Percentiles rank a stretch among this genome's conserved stretches.
These are phyloP conservation scores for Spizellomyces sp. DNA, from an alignment of 192 early-diverging fungal genomes.

Conservation along the genomic window DNA sequence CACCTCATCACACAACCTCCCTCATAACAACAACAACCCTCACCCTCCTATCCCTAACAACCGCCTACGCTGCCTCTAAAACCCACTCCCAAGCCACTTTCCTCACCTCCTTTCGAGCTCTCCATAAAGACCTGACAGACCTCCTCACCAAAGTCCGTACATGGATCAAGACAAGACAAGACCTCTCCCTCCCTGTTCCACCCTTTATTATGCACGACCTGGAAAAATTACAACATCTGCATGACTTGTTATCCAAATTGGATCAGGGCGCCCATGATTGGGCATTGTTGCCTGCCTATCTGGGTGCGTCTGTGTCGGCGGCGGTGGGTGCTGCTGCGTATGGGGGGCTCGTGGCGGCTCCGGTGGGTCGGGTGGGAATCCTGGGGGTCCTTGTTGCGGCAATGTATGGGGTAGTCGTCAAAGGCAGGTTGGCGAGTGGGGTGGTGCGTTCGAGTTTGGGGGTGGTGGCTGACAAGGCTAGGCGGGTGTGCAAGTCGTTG, in stretches of 20 bases:
- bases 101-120: background rate
- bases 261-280: background rate
- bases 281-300: background rate
- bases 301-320: background rate
- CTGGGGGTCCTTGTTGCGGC: background rate
- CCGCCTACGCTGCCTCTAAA: background rate
- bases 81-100: background rate
- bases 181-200: background rate
- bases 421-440: background rate
- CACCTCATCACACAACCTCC: background rate
- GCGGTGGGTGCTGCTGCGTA: background rate
- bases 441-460: background rate
- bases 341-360: background rate
- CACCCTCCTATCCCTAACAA: background rate
- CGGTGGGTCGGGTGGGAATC: background rate
- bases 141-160: background rate
- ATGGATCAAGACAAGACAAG: background rate
- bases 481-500: background rate
- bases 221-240: background rate
- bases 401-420: background rate
- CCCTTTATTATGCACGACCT: background rate
- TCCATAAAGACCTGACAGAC: background rate
- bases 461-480: background rate
- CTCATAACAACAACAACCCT: background rate
- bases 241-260: background rate